phyloP scores from a whole-genome alignment of 805 yeast species.

The Diddensiella transvaalensis region DNA sequence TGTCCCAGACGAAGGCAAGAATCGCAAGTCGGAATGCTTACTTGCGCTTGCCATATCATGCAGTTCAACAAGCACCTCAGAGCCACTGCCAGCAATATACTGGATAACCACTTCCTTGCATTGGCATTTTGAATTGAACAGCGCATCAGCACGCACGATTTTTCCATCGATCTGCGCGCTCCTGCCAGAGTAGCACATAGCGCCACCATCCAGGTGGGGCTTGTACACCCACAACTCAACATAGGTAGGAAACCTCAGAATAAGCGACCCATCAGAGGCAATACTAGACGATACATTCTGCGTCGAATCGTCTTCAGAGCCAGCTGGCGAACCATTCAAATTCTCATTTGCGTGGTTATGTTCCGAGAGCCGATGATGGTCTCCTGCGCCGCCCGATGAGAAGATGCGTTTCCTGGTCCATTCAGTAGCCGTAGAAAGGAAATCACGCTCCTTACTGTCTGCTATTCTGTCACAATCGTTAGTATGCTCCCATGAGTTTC shows the following conservation, averaged over 20 bases:
- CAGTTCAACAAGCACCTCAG: slow-evolving; percentile 7
- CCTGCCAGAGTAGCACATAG: slow-evolving; percentile 12
- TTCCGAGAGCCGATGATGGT: background rate
- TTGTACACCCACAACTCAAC: slow-evolving; percentile 21
- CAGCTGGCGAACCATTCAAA: background rate
- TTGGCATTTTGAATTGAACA: background rate
- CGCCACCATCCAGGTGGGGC: background rate
- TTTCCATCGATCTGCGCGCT: slow-evolving; percentile 16
- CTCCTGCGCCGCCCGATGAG: background rate
- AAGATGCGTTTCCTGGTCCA: slow-evolving; percentile 24
- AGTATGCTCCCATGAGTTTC: too few species aligned
- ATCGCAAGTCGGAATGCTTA: slow-evolving; percentile 11
- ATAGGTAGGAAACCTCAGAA: background rate
- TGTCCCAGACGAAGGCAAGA: slow-evolving; percentile 20
- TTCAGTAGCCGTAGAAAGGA: slow-evolving; percentile 21
- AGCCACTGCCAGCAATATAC: background rate
- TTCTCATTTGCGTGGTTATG: background rate
- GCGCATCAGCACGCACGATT: slow-evolving; percentile 9
- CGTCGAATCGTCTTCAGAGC: background rate
- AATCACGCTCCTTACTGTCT: slow-evolving; percentile 13
- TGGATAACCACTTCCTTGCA: background rate
- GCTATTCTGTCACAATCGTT: slow-evolving; percentile 1
- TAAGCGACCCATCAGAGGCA: background rate
- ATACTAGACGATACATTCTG: background rate
- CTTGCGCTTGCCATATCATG: slow-evolving; percentile 6